Conservation (phyloP, 148 eudicot genomes). For the Silene uniflora region DNA sequence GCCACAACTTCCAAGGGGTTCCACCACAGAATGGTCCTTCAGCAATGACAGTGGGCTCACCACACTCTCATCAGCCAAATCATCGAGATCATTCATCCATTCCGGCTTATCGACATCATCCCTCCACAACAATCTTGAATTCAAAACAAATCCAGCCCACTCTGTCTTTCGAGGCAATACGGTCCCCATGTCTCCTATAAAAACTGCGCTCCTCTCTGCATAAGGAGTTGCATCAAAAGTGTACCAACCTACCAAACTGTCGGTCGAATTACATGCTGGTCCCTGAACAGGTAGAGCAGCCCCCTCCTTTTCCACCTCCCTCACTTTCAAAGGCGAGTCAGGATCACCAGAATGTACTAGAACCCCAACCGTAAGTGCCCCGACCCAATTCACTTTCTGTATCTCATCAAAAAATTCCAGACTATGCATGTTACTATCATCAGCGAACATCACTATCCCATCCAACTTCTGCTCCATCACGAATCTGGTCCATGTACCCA, state of each 20-base stretch:
- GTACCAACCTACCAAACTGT: slow-evolving; percentile 84
- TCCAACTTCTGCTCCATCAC: slow-evolving; percentile 73
- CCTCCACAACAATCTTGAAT: slow-evolving; percentile 84
- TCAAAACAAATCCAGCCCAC: slow-evolving; percentile 94
- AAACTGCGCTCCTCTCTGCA: slow-evolving; percentile 57
- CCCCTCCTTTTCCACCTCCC: slow-evolving; percentile 34
- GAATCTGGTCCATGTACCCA: slow-evolving; percentile 50
- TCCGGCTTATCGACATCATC: slow-evolving; percentile 59
- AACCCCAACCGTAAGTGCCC: slow-evolving; percentile 89
- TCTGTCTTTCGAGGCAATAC: slow-evolving; percentile 85
- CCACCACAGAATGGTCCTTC: slow-evolving; percentile 65
- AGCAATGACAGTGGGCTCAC: slow-evolving; percentile 75
- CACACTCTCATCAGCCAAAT: slow-evolving; percentile 45
- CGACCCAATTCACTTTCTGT: slow-evolving; percentile 73
- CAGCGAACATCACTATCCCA: slow-evolving; percentile 91
- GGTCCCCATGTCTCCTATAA: slow-evolving; percentile 70
- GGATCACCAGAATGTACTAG: slow-evolving; percentile 66
- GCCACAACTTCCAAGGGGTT: slow-evolving; percentile 95
- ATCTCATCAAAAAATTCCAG: slow-evolving; percentile 93
- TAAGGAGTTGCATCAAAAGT: slow-evolving; percentile 57
- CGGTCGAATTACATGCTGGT: slow-evolving; percentile 87
- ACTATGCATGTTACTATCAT: slow-evolving; percentile 98
- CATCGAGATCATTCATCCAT: slow-evolving; percentile 73
- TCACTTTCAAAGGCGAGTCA: slow-evolving; percentile 37
- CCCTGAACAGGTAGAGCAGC: slow-evolving; percentile 77